phyloP scores from a whole-genome alignment of 257 asterid genomes.

The Linaria vulgaris region DNA sequence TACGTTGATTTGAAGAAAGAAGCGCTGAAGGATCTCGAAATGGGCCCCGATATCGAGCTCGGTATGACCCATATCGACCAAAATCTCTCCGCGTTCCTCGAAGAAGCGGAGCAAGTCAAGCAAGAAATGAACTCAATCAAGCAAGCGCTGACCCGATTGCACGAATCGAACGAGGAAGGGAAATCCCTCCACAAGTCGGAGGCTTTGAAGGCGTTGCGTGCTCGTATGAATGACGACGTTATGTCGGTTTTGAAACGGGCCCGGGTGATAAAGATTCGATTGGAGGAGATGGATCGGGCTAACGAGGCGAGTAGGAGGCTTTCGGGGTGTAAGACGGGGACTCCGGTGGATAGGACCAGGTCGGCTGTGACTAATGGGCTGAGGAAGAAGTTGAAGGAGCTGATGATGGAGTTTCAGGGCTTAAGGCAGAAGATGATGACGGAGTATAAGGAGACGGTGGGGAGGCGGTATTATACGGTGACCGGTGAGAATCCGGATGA shows the following conservation, averaged over 20 bases:
- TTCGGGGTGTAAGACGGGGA: constrained; percentile 74
- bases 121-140: constrained; percentile 70
- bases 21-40: constrained; percentile 73
- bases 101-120: constrained; percentile 76
- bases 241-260: constrained; percentile 68
- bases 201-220: constrained; percentile 54
- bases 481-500: constrained; percentile 77
- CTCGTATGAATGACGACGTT: constrained; percentile 51
- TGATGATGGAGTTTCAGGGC: constrained; percentile 92
- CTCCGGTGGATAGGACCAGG: constrained; percentile 70
- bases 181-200: constrained; percentile 76
- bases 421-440: constrained; percentile 88
- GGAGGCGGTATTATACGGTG: constrained; percentile 78
- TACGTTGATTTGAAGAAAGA: constrained; percentile 86
- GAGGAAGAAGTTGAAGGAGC: constrained; percentile 86
- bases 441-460: constrained; percentile 86
- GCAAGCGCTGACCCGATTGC: constrained; percentile 50
- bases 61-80: constrained; percentile 56
- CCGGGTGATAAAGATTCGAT: constrained; percentile 45
- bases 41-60: constrained; percentile 69
- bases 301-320: constrained; percentile 60
- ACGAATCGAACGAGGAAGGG: constrained; percentile 60
- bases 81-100: constrained; percentile 64
- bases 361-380: constrained; percentile 87
- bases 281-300: constrained; percentile 87